Evolutionary conservation across 208 protist species (phyloP).

Genomic region (Novymonas esmeraldas): DNA sequence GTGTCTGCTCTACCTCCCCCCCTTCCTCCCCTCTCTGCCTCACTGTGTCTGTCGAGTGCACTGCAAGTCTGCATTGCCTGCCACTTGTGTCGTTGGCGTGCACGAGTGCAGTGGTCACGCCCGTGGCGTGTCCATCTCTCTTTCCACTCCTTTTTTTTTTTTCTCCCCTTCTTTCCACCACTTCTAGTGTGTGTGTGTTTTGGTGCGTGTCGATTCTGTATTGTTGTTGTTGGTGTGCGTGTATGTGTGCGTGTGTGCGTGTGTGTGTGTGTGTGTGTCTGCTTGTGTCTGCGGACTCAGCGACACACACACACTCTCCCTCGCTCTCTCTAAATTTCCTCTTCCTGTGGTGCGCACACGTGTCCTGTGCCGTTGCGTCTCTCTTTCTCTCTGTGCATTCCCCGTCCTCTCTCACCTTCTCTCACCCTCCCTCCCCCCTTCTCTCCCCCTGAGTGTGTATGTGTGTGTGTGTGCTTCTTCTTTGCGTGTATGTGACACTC

Average conservation of each 20-base stretch:
- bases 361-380: neutral
- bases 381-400: neutral
- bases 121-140: too few species aligned
- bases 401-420: neutral
- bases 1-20: neutral
- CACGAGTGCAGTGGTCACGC: too few species aligned
- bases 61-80: neutral
- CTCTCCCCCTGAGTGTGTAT: neutral
- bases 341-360: neutral
- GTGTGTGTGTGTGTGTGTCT: neutral
- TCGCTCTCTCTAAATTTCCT: neutral
- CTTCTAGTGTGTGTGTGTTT: neutral
- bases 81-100: neutral
- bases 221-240: too few species aligned
- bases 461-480: neutral
- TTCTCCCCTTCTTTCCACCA: neutral
- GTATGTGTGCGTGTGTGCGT: neutral
- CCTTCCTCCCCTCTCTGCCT: slow-evolving; percentile 7
- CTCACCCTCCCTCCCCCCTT: neutral
- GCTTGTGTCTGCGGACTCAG: neutral
- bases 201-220: neutral
- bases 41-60: neutral
- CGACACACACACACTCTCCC: too few species aligned
- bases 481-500: neutral
- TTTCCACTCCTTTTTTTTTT: neutral